phyloP scores from a whole-genome alignment of 805 yeast genomes.

The Wickerhamiella lipophila region DNA sequence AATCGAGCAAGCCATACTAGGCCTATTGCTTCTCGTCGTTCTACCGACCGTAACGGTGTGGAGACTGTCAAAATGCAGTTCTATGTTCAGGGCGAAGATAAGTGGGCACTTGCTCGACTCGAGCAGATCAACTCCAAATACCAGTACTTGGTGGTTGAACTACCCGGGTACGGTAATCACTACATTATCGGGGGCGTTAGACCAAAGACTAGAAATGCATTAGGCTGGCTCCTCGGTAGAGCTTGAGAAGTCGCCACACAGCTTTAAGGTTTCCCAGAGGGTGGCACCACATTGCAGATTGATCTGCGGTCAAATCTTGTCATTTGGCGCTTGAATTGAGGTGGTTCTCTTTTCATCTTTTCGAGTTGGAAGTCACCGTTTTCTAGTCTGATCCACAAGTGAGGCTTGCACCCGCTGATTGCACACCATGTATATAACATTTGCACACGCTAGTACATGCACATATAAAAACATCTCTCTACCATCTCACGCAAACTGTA shows the following conservation, averaged over 20 bases:
- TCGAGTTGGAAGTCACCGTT: too few relatives aligned
- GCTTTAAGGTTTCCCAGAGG: not conserved
- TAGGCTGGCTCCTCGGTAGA: constrained; percentile 8
- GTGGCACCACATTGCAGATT: not conserved
- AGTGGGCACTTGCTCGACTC: constrained; percentile 57
- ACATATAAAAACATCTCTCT: not conserved
- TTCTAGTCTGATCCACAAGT: too few relatives aligned
- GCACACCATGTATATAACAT: not conserved
- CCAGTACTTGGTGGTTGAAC: constrained; percentile 61
- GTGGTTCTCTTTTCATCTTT: too few relatives aligned
- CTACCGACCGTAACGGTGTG: constrained; percentile 57
- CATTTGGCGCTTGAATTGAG: too few relatives aligned
- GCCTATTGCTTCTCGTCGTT: constrained; percentile 55
- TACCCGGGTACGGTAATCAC: constrained; percentile 54
- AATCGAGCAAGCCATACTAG: constrained; percentile 83
- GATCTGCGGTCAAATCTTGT: too few relatives aligned
- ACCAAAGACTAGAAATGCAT: constrained; percentile 17
- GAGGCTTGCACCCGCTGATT: too few relatives aligned
- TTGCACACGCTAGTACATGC: not conserved
- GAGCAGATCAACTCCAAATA: constrained; percentile 58
- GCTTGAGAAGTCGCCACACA: too few relatives aligned
- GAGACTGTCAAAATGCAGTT: constrained; percentile 77
- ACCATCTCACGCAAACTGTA: not conserved
- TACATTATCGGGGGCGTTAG: constrained; percentile 37
- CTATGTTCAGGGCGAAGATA: constrained; percentile 61